Conservation (phyloP, 1,284 basidiomycete genomes). For the Cystobasidium sp. region DNA sequence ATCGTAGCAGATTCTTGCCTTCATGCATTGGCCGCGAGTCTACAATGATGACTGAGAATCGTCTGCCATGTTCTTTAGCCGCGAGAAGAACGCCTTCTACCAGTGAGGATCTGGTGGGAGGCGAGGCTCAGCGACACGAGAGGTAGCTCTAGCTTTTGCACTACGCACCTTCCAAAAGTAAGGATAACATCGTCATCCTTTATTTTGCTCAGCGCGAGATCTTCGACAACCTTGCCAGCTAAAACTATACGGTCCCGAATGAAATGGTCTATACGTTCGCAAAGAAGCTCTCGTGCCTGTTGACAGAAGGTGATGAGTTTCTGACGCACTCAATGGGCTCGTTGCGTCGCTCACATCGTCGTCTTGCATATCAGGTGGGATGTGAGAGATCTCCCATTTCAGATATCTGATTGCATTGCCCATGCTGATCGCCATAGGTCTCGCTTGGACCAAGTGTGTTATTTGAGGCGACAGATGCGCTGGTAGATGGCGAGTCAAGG, state of each 20-base stretch:
- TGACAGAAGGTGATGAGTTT: not conserved
- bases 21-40: constrained; percentile 92
- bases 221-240: constrained; percentile 91
- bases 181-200: constrained; percentile 89
- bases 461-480: constrained; percentile 89
- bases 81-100: constrained; percentile 87
- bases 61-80: constrained; percentile 66
- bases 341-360: constrained; percentile 72
- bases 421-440: constrained; percentile 93
- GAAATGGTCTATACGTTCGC: constrained; percentile 87
- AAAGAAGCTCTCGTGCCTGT: constrained; percentile 84
- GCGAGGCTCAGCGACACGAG: not conserved
- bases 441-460: constrained; percentile 78
- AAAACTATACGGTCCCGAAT: constrained; percentile 91
- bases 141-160: constrained; percentile 25
- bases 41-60: constrained; percentile 90
- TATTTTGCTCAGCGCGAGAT: constrained; percentile 87
- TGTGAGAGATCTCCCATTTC: constrained; percentile 91
- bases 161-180: constrained; percentile 79
- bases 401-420: constrained; percentile 92
- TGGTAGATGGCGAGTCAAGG: constrained; percentile 75
- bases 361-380: constrained; percentile 88
- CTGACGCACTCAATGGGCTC: not conserved
- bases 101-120: constrained; percentile 74
- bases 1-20: constrained; percentile 80